A percentile compares a stretch with the other conserved stretches of the same genome.
These are phyloP conservation scores for Collybiopsis confluens DNA, from an alignment of 768 basidiomycete species.

Conservation along the genomic window DNA sequence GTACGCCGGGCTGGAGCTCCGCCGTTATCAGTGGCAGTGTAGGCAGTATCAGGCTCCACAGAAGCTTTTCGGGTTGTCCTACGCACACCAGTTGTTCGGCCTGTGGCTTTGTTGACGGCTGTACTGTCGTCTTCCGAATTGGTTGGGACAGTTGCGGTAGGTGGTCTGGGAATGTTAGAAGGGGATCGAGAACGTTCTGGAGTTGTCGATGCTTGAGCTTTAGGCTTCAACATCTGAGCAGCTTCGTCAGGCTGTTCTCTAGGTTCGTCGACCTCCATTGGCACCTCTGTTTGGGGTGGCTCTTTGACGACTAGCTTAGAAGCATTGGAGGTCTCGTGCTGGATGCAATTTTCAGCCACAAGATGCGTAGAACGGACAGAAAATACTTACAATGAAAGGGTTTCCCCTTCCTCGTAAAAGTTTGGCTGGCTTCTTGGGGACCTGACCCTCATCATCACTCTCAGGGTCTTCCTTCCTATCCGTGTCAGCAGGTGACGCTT, in stretches of 20 bases:
- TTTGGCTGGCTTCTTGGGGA: neutral
- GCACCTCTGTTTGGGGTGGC: neutral
- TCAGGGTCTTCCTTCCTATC: neutral
- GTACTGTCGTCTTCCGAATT: neutral
- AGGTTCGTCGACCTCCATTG: neutral
- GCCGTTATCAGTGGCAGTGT: neutral
- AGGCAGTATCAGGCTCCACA: slow-evolving; percentile 4
- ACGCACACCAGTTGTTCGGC: neutral
- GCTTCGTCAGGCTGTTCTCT: neutral
- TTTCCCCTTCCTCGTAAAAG: slow-evolving; percentile 3
- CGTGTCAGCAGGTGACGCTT: slow-evolving; percentile 8
- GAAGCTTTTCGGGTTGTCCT: slow-evolving; percentile 6
- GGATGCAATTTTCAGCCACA: neutral
- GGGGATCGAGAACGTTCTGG: neutral
- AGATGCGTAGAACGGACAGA: no score
- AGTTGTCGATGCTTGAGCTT: neutral
- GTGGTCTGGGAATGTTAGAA: neutral
- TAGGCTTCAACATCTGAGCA: neutral
- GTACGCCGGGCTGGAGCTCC: neutral
- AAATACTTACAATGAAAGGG: no score
- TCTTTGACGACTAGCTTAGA: neutral
- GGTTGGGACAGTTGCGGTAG: neutral
- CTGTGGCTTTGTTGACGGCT: neutral
- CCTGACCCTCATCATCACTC: slow-evolving; percentile 2
- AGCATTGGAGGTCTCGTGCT: neutral